A percentile compares a stretch with the other conserved stretches of the same genome.
phyloP scores from a whole-genome alignment of 2,329 filamentous ascomycete genomes.

The Fusarium irregulare region DNA sequence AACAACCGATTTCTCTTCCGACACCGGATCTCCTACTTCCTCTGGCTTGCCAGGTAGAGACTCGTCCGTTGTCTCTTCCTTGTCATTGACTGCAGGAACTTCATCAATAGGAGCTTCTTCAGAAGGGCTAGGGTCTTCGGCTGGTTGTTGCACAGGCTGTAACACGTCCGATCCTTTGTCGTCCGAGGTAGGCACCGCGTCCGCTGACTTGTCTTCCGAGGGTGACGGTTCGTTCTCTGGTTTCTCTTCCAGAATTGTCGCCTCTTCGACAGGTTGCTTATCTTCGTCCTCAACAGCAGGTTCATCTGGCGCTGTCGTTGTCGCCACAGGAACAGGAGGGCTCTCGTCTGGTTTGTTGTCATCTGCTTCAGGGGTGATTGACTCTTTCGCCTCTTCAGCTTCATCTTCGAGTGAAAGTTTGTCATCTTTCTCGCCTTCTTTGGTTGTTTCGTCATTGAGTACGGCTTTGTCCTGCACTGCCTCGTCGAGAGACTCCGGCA shows the following conservation, averaged over 20 bases:
- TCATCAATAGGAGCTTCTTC: constrained; percentile 10
- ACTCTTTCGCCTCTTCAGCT: constrained; percentile 12
- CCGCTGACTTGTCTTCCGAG: neutral
- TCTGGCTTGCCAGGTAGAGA: neutral
- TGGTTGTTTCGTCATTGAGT: constrained; percentile 1
- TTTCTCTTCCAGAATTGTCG: neutral
- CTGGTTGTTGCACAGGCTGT: constrained; percentile 2
- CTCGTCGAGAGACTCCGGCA: constrained; percentile 11
- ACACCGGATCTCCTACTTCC: constrained; percentile 6
- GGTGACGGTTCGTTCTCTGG: neutral
- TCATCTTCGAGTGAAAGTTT: neutral
- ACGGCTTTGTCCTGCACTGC: neutral
- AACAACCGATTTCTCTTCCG: constrained; percentile 11
- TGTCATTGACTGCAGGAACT: neutral
- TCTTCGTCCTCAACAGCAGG: constrained; percentile 2
- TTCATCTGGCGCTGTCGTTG: constrained; percentile 2
- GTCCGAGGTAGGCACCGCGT: constrained; percentile 3
- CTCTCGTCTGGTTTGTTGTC: constrained; percentile 17
- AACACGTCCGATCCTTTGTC: neutral
- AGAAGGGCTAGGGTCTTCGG: neutral
- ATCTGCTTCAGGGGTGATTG: neutral
- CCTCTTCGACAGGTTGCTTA: constrained; percentile 7
- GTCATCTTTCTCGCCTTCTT: constrained; percentile 17
- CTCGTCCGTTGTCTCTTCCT: constrained; percentile 8
- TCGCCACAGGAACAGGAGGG: constrained; percentile 3